Evolutionary conservation across 179 eudicot genomes (phyloP), one percentile per base, ranked within the genome.

Genomic region (Heliamphora ciliata): DNA sequence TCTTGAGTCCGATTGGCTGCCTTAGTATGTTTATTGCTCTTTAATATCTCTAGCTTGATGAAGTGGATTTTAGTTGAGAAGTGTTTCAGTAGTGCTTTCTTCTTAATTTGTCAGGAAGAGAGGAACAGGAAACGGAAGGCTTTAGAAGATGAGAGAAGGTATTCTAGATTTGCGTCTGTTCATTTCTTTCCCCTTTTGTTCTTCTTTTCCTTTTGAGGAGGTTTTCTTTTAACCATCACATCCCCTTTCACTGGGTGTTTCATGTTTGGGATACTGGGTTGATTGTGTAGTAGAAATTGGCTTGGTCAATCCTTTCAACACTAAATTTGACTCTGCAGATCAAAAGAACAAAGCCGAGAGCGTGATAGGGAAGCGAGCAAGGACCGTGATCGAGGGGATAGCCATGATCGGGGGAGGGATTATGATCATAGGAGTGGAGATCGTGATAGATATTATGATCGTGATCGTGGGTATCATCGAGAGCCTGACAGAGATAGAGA

Each of bases 111-210:
- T 77, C 94, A 96, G 98, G 99, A 94, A 86, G 98, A 92, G 84
- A 90, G 83, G 82, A 89, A 89, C 86, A 88, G 87, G 83, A 89
- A 89, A 85, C 90, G 93, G 81, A 94, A 89, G 89, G 89, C 89
- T 48, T 78, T 60, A 71, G 98, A 93, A 84, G 98, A 92, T 76
- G 94, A 92, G 79, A 87, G 92, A 88, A 95, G 97, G 98, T 95
- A 86, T 64, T 75, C 5, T 73, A 59, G 47, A 71, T 40, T 75
- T 46, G 40, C 40, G 40, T 31, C 40, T 31, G 40, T 31, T 31
- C 40, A 31, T 31, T 31, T n/a, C 50, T 59, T 21, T 66, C 11
- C 8, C 74, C 6, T 58, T 18, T 76, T 64, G 1, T 61, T 55
- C 24, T 52, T 68, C 50, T 24, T 48, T 65, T 76, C 46, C 14